Evolutionary conservation across 306 rosid species (phyloP).

Genomic region (Dalbergia oliveri): DNA sequence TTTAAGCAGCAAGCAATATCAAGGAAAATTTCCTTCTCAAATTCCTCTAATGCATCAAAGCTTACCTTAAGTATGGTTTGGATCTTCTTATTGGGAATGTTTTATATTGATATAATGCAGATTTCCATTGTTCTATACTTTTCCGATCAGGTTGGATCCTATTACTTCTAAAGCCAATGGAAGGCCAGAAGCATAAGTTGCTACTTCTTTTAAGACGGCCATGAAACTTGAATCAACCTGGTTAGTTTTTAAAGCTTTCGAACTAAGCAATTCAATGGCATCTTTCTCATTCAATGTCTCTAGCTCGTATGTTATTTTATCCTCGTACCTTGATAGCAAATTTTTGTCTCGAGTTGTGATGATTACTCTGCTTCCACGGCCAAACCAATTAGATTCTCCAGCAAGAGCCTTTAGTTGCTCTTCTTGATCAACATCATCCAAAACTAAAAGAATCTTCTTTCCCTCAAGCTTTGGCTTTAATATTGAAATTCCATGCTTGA

Average conservation of each 20-base stretch:
- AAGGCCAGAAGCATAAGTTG: background rate
- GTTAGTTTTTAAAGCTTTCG: constrained; percentile 25
- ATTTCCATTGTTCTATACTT: constrained; percentile 20
- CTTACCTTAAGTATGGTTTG: constrained; percentile 23
- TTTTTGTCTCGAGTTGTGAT: constrained; percentile 43
- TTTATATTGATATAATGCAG: background rate
- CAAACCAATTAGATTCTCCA: background rate
- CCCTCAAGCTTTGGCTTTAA: too few species aligned
- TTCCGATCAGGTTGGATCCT: constrained; percentile 37
- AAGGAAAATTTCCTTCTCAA: constrained; percentile 8
- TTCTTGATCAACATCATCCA: background rate
- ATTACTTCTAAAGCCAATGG: constrained; percentile 45
- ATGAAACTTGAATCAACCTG: background rate
- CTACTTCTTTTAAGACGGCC: too few species aligned
- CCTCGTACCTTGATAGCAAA: constrained; percentile 5
- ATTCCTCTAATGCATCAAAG: constrained; percentile 21
- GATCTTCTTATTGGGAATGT: background rate
- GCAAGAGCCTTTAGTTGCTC: background rate
- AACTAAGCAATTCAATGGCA: constrained; percentile 39
- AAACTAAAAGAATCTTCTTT: background rate
- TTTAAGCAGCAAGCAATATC: constrained; percentile 40
- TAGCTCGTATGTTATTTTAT: background rate
- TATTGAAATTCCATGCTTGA: background rate
- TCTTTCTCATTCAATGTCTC: background rate
- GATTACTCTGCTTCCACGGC: constrained; percentile 40